Evolutionary conservation across 495 filamentous ascomycete species (phyloP).

Genomic region (Cairneyella variabilis): DNA sequence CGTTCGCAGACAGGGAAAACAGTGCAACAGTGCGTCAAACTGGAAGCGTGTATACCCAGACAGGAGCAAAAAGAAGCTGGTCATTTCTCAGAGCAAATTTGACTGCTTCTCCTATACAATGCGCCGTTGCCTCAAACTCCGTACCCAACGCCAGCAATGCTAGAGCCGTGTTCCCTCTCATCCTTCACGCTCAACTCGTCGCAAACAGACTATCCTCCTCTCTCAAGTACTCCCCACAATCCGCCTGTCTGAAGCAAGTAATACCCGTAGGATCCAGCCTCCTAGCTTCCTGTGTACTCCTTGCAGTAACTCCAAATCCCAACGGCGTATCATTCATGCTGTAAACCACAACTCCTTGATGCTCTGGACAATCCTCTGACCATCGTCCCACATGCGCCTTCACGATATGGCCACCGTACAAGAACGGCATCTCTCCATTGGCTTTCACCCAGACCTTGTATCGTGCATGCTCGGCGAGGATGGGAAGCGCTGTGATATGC

Average conservation of each 20-base stretch:
- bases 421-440: conserved; percentile 93
- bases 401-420: conserved; percentile 85
- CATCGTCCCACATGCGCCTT: conserved; percentile 90
- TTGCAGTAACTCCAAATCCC: conserved; percentile 81
- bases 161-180: too few relatives aligned
- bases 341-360: conserved; percentile 72
- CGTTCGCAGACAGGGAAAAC: too few relatives aligned
- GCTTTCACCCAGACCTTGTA: conserved; percentile 94
- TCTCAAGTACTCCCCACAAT: conserved; percentile 88
- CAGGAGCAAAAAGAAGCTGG: too few relatives aligned
- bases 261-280: conserved; percentile 86
- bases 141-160: too few relatives aligned
- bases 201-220: conserved; percentile 63
- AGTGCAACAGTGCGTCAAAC: too few relatives aligned
- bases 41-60: too few relatives aligned
- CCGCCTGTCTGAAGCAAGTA: conserved; percentile 78
- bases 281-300: conserved; percentile 76
- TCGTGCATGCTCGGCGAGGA: conserved; percentile 82
- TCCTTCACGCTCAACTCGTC: conserved; percentile 20
- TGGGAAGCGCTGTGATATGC: conserved; percentile 78
- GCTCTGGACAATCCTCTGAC: conserved; percentile 81
- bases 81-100: too few relatives aligned
- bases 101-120: too few relatives aligned
- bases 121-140: too few relatives aligned
- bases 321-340: conserved; percentile 73